These are phyloP conservation scores for Populus nigra DNA, from an alignment of 345 rosid genomes.

Conservation along the genomic window DNA sequence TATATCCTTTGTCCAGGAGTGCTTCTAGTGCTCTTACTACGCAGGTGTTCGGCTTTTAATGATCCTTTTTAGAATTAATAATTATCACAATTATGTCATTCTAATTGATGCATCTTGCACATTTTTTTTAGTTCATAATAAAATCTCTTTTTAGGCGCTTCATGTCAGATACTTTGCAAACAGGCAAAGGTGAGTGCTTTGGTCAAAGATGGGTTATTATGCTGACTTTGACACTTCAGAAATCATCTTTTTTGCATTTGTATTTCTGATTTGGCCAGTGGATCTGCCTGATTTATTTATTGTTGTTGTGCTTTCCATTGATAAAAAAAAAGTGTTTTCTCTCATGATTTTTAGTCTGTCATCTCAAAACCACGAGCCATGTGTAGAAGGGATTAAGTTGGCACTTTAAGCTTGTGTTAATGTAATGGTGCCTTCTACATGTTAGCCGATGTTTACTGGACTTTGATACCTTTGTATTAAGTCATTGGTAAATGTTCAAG, in stretches of 20 bases:
- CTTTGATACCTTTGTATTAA: background rate
- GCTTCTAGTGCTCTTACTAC: background rate
- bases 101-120: background rate
- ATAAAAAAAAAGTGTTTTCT: background rate
- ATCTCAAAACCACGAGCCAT: background rate
- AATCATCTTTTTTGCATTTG: background rate
- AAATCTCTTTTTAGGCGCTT: background rate
- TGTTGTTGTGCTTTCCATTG: background rate
- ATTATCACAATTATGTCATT: background rate
- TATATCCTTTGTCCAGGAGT: background rate
- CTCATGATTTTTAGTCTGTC: background rate
- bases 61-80: background rate
- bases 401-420: background rate
- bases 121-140: background rate
- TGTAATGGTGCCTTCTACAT: background rate
- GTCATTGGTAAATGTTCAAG: background rate
- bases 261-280: background rate
- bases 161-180: background rate
- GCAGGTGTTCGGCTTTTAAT: background rate
- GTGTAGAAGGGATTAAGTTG: background rate
- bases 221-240: background rate
- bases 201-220: background rate
- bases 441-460: background rate
- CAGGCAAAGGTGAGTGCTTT: background rate
- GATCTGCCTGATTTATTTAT: background rate